Evolutionary conservation across 2,329 filamentous ascomycete genomes (phyloP), one percentile per base, ranked within the genome.

Genomic region (Fusarium sp.): DNA sequence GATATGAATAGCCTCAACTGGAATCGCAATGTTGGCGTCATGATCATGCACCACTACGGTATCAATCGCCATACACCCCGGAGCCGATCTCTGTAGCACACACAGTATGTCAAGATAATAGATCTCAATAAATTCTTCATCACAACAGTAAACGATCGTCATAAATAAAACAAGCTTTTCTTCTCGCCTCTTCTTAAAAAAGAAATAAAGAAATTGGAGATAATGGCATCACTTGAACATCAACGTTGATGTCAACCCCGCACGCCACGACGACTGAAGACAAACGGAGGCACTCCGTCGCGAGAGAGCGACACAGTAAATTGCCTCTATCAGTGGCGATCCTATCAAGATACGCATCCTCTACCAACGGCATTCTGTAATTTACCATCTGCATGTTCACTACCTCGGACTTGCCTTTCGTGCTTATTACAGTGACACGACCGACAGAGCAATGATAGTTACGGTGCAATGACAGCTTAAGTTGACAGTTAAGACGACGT

Each of bases 401-500:
- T n/a, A n/a, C 32, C 34, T 32, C 11, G 45, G 14, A 37, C 9
- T 37, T n/a, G 11, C 10, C 18, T n/a, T 18, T 18, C 18, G 34
- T 7, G 34, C 18, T 37, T n/a, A 7, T 7, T n/a, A 7, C 10
- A 7, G 34, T n/a, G n/a, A 0, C 34, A 37, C 18, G 34, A 37
- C 18, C 34, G 34, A n/a, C 6, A n/a, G 34, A 37, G 5, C 34
- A 37, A 37, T 29, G 27, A 30, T 13, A 13, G 29, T 13, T 30
- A 30, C 29, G 12, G 18, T n/a, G 18, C 34, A n/a, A 37, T 37
- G 10, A 37, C 16, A 34, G 32, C 2, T 34, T 9, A 9, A 10
- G 18, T 5, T 67, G 65, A 47, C 55, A 51, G 32, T 56, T 30
- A 24, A 18, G 30, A 42, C 61, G 55, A 70, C 66, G 67, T 69